Base-by-base conservation (phyloP, 257 asterid genomes). In the Linaria vulgaris region DNA sequence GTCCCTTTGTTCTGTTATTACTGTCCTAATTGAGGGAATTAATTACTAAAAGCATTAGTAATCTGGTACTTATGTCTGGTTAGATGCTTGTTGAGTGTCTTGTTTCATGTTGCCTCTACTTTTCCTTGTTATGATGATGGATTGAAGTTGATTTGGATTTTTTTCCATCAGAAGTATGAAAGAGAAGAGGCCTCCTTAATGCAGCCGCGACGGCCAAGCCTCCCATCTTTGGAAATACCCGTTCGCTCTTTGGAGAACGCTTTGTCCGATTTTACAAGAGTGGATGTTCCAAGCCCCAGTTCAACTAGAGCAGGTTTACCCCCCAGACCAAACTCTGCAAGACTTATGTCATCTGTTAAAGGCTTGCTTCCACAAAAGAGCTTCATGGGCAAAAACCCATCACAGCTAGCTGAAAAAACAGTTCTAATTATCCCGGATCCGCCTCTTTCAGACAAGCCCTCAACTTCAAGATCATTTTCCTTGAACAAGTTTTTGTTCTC, bases 391-490 rank as follows among this genome's bases (percentile, higher is more conserved):
- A 92, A 83, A 81, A 75, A 72, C 56, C 67, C 64, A 14, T 71
- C 82, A 19, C 90, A 63, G 4, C 94, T 87, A 69, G 87, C 80
- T 69, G 98, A 89, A 64, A 85, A 85, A 67, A 78, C 86, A 2
- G 95, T 85, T 75, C 85, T 87, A n/a, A 83, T 88, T 65, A 51
- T 87, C 71, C 92, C 91, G 45, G 92, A 84, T 31, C 65, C 77
- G n/a, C 83, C 82, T 24, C 76, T 77, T 65, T 84, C 94, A 11
- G 91, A 80, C 73, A 82, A 82, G 74, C 97, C 96, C 70, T 82
- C 96, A 12, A 85, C 98, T 63, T 88, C 96, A 23, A 85, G 95
- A 74, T 91, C 98, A n/a, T 92, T 87, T 78, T 87, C 98, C 65
- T 79, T 89, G 30, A 89, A 87, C 77, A 83, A 80, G 68, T 70